Percentiles rank a stretch among this genome's conserved stretches.
Evolutionary conservation across 257 asterid species (phyloP).

Genomic region (Gentiana straminea): DNA sequence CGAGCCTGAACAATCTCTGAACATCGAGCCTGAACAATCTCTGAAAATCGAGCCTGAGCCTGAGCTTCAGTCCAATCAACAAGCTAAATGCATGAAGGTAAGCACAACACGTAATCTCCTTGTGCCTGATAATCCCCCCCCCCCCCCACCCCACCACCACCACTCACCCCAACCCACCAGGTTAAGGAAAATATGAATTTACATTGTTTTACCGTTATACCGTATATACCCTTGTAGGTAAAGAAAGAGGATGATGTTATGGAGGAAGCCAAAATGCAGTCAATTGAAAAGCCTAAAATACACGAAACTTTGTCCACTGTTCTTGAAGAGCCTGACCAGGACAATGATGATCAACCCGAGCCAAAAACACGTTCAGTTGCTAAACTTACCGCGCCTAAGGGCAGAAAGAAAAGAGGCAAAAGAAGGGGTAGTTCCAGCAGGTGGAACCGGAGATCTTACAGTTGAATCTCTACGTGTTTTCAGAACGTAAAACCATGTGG

Average conservation of each 20-base stretch:
- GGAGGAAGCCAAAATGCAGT: constrained; percentile 35
- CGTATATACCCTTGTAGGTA: no score
- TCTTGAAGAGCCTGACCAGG: constrained; percentile 24
- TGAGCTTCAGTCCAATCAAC: constrained; percentile 11
- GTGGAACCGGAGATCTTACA: constrained; percentile 25
- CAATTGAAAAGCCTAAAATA: constrained; percentile 22
- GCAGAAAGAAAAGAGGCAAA: constrained; percentile 39
- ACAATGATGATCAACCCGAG: constrained; percentile 34
- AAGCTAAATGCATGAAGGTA: constrained; percentile 14
- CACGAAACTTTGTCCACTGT: constrained; percentile 19
- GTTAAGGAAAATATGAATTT: no score
- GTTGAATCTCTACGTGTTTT: not conserved
- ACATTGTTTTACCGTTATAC: no score
- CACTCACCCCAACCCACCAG: no score
- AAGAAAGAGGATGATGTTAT: constrained; percentile 25
- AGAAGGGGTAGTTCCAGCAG: constrained; percentile 32
- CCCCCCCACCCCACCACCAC: no score
- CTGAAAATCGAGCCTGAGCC: constrained; percentile 40
- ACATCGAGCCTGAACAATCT: constrained; percentile 28
- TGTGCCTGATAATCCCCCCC: no score
- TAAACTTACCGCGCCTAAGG: constrained; percentile 41
- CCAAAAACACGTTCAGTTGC: constrained; percentile 41
- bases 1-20: constrained; percentile 24
- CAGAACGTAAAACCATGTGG: not conserved
- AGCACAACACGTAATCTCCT: not conserved